phyloP scores from a whole-genome alignment of 495 filamentous ascomycete genomes.

The Bombardia bombarda region DNA sequence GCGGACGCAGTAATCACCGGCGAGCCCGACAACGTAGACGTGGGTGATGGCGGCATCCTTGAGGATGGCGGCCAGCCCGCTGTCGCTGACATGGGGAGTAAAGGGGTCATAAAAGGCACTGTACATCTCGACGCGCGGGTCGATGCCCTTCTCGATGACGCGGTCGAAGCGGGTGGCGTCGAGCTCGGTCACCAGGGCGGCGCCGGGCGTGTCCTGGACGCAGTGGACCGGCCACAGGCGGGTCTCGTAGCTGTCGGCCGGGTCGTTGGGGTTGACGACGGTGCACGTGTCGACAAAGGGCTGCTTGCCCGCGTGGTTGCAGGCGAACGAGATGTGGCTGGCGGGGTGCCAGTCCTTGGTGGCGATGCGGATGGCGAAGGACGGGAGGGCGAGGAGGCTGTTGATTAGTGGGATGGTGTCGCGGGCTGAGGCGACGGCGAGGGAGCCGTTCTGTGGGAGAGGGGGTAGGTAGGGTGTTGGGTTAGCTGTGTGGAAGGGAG shows the following conservation, averaged over 20 bases:
- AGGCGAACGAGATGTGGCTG: slow-evolving; percentile 83
- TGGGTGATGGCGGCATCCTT: slow-evolving; percentile 53
- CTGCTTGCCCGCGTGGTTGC: slow-evolving; percentile 60
- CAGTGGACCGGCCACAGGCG: slow-evolving; percentile 89
- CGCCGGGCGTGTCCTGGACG: slow-evolving; percentile 64
- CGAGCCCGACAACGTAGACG: slow-evolving; percentile 77
- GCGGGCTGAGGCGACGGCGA: slow-evolving; percentile 69
- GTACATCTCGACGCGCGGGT: slow-evolving; percentile 80
- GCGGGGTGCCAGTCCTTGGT: slow-evolving; percentile 86
- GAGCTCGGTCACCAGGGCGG: slow-evolving; percentile 68
- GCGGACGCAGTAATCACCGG: slow-evolving; percentile 85
- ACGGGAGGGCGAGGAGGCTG: slow-evolving; percentile 58
- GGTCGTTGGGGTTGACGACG: slow-evolving; percentile 61
- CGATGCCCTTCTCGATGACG: slow-evolving; percentile 69
- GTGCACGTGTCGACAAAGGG: slow-evolving; percentile 57
- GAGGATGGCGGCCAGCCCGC: slow-evolving; percentile 52
- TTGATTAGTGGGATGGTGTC: slow-evolving; percentile 65
- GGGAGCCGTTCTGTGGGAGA: slow-evolving; percentile 59
- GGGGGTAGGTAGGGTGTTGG: not conserved
- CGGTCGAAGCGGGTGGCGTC: slow-evolving; percentile 49
- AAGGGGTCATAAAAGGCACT: slow-evolving; percentile 75
- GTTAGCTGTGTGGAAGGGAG: not conserved
- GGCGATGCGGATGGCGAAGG: slow-evolving; percentile 64
- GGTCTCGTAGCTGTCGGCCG: slow-evolving; percentile 54
- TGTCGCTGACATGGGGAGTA: slow-evolving; percentile 46